phyloP scores from a whole-genome alignment of 345 rosid genomes.

The Sisymbrium irio region DNA sequence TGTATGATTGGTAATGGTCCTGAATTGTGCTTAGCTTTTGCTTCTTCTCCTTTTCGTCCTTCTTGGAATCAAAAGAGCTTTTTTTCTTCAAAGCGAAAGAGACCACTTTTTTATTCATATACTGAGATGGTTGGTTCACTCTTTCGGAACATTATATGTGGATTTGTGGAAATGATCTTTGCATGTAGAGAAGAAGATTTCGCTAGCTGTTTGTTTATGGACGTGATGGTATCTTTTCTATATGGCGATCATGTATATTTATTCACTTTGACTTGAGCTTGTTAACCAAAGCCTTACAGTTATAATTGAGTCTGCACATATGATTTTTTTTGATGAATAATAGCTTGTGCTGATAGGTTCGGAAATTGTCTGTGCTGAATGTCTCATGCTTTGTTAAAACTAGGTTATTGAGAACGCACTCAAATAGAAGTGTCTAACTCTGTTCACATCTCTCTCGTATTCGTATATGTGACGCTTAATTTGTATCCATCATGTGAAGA shows the following conservation, averaged over 20 bases:
- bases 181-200: not conserved
- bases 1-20: not conserved
- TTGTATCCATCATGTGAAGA: constrained; percentile 5
- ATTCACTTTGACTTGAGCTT: not conserved
- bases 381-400: not conserved
- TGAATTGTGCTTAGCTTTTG: too few relatives aligned
- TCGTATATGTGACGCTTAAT: not conserved
- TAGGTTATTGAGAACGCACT: not conserved
- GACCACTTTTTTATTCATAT: not conserved
- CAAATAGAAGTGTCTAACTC: not conserved
- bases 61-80: not conserved
- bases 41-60: too few relatives aligned
- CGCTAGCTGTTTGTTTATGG: not conserved
- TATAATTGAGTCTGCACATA: not conserved
- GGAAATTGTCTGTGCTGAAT: not conserved
- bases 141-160: not conserved
- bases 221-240: not conserved
- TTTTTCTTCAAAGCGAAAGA: not conserved
- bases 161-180: not conserved
- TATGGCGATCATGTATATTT: not conserved
- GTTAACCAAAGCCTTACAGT: not conserved
- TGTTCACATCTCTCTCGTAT: not conserved
- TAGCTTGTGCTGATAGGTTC: not conserved
- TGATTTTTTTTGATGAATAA: not conserved
- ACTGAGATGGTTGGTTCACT: not conserved